Conservation (phyloP, 495 filamentous ascomycete species). For the Aspergillus egyptiacus region DNA sequence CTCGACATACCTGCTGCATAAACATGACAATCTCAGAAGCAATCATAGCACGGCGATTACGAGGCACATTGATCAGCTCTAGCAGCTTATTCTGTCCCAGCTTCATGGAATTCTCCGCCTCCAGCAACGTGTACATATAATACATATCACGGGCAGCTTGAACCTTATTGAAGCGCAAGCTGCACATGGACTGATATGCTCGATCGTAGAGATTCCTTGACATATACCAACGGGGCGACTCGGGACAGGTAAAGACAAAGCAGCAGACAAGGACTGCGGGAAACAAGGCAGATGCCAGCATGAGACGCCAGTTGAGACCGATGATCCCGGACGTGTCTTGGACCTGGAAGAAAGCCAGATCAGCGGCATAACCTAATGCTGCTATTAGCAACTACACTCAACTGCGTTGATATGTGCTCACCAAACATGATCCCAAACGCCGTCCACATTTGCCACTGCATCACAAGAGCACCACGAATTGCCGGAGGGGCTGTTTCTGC, state of each 20-base stretch:
- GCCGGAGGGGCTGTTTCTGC: conserved; percentile 67
- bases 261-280: conserved; percentile 64
- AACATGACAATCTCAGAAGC: conserved; percentile 79
- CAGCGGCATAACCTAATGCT: conserved; percentile 55
- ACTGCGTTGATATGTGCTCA: neutral
- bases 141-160: conserved; percentile 79
- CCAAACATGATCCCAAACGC: conserved; percentile 77
- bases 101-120: conserved; percentile 58
- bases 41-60: conserved; percentile 72
- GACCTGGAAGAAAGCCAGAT: conserved; percentile 66
- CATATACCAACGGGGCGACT: conserved; percentile 77
- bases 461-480: conserved; percentile 70
- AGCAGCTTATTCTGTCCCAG: conserved; percentile 56
- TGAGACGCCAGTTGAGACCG: conserved; percentile 74
- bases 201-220: conserved; percentile 57
- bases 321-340: conserved; percentile 46
- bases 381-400: neutral
- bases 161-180: conserved; percentile 61
- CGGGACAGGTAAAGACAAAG: conserved; percentile 68
- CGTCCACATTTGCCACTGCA: conserved; percentile 87
- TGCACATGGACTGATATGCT: conserved; percentile 61
- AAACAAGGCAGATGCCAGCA: conserved; percentile 75
- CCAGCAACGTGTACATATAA: conserved; percentile 69
- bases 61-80: conserved; percentile 66
- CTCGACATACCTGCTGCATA: conserved; percentile 63